These are phyloP conservation scores for Rhododendron griersonianum DNA, from an alignment of 148 eudicot species.

Conservation along the genomic window DNA sequence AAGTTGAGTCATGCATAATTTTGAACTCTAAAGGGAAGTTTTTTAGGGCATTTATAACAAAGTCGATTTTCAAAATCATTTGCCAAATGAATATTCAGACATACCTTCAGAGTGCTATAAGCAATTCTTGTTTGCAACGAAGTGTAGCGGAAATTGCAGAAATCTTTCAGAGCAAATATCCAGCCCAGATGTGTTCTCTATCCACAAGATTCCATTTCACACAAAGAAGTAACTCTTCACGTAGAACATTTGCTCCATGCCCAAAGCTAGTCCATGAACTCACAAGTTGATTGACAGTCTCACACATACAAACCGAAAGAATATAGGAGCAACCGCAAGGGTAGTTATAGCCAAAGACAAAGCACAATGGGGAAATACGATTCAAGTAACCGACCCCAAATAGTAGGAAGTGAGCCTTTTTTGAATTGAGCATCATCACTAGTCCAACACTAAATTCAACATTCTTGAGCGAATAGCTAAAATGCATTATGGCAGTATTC, in stretches of 20 bases:
- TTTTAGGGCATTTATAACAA: not conserved
- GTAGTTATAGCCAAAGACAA: not conserved
- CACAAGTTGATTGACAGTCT: not conserved
- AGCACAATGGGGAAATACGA: not conserved
- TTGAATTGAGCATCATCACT: not conserved
- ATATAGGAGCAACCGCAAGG: not conserved
- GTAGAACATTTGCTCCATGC: not conserved
- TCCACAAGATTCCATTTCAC: not conserved
- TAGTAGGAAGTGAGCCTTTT: not conserved
- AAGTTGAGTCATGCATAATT: not conserved
- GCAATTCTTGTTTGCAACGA: not conserved
- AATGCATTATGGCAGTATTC: not conserved
- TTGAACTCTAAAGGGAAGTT: not conserved
- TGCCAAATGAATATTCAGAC: not conserved
- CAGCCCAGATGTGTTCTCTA: not conserved
- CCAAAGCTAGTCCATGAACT: not conserved
- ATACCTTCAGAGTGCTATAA: not conserved
- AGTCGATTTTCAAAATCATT: not conserved
- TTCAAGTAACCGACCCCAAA: constrained; percentile 2
- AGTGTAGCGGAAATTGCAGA: not conserved
- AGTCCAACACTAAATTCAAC: not conserved
- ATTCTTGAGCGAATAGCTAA: not conserved
- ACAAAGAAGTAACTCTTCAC: not conserved
- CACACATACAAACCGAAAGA: not conserved
- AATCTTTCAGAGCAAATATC: not conserved